A percentile compares a stretch with the other conserved stretches of the same genome.
Conservation (phyloP, 163 green algal genomes). For the Volvox carteri region DNA sequence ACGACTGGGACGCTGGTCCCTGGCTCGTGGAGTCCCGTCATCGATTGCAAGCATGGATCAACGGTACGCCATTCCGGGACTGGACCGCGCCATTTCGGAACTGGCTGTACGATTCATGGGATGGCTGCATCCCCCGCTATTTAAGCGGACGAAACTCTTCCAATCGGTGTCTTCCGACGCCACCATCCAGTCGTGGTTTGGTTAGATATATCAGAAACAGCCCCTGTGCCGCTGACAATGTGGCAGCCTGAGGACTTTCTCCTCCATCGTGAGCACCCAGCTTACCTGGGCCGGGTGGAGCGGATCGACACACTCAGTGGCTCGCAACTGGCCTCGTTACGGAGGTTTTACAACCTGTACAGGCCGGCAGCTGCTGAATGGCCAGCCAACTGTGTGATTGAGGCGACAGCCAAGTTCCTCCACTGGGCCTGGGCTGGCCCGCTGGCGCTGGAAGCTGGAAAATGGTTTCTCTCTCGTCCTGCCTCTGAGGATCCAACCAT, state of each 20-base stretch:
- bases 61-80: no score
- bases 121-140: no score
- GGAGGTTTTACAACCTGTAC: neutral
- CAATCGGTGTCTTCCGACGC: no score
- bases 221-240: neutral
- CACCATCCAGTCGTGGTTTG: no score
- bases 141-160: no score
- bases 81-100: no score
- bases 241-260: conserved; percentile 10
- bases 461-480: neutral
- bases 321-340: neutral
- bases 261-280: neutral
- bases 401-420: neutral
- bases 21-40: no score
- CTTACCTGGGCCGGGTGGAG: neutral
- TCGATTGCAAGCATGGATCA: no score
- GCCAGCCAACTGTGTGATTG: neutral
- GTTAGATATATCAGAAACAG: no score
- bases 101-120: no score
- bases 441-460: neutral
- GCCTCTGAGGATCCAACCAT: neutral
- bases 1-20: no score
- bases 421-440: neutral
- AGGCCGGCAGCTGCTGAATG: neutral
- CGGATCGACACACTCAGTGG: neutral